These are phyloP conservation scores for Colletotrichum navitas DNA, from an alignment of 2,329 filamentous ascomycete genomes.

Conservation along the genomic window DNA sequence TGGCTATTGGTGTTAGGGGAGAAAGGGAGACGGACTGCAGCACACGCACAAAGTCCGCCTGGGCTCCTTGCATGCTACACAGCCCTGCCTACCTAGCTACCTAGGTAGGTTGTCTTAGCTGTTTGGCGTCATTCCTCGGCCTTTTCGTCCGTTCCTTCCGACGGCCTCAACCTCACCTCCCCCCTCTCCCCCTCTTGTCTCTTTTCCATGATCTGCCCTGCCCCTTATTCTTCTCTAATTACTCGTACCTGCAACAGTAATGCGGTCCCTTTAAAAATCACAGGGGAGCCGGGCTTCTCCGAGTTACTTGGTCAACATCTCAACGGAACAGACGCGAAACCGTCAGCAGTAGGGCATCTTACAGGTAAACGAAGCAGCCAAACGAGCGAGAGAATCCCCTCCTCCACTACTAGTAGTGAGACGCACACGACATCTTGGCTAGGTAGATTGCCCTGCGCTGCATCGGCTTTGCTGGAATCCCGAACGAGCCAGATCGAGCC, in stretches of 20 bases:
- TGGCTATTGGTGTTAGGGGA: not conserved
- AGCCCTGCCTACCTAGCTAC: too few relatives aligned
- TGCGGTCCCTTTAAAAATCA: not conserved
- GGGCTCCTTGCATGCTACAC: too few relatives aligned
- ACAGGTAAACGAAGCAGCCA: not conserved
- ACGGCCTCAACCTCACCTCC: constrained; percentile 24
- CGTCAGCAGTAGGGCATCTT: not conserved
- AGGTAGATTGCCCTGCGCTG: constrained; percentile 13
- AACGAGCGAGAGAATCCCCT: not conserved
- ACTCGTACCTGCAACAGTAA: not conserved
- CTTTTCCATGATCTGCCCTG: not conserved
- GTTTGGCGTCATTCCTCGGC: constrained; percentile 38
- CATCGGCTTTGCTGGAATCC: constrained; percentile 28
- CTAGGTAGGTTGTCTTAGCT: not conserved
- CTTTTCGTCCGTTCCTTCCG: constrained; percentile 41
- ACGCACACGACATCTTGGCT: constrained; percentile 23
- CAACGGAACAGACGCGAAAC: too few relatives aligned
- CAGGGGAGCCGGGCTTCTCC: not conserved
- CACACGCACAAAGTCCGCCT: constrained; percentile 19
- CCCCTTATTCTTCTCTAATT: constrained; percentile 1
- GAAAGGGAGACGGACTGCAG: constrained; percentile 10
- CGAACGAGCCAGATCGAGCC: constrained; percentile 31
- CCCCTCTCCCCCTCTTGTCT: not conserved
- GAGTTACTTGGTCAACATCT: not conserved
- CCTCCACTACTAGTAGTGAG: not conserved